Base-by-base conservation (phyloP, 2,329 filamentous ascomycete species). In the Neophaeococcomyces mojaviensis region DNA sequence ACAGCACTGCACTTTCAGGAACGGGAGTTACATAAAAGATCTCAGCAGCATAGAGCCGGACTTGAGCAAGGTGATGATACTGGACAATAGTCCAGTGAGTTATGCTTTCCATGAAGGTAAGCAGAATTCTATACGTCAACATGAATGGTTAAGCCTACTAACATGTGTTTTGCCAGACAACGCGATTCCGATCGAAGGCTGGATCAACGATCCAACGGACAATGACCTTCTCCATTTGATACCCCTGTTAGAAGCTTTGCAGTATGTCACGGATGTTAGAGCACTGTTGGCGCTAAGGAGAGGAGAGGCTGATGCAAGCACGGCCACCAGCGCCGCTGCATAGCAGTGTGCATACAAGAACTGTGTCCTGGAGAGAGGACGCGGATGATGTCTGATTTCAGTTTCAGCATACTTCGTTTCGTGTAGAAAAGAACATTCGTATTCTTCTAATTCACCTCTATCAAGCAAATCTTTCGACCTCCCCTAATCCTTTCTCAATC, bases 131-230 rank as follows among this genome's bases (percentile, higher is more conserved):
- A 13, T 12, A 3, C 8, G 10, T 7, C 5, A 16, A n/a, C n/a
- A n/a, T 5, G 12, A 26, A 37, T 45, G 18, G 10, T 4, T 48
- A 12, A 33, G 40, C 24, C 30, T n/a, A n/a, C n/a, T n/a, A n/a
- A n/a, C n/a, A 43, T 18, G 18, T 30, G 32, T 15, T 26, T 10
- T 19, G 44, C 60, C n/a, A 98, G 92, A 98, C 66, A 98, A 98
- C 69, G 92, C 92, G 41, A 96, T 98, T 60, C 92, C 92, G 2
- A 97, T 98, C 62, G 90, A 97, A 71, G 92, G 92, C 61, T 98
- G 92, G 92, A 97, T 98, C 69, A 95, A 84, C 65, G 92, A 98
- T 68, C 92, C 92, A 18, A 97, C 92, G 20, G 92, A 98, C 68
- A 92, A 89, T 63, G 90, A 96, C 62, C 74, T 98, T 55, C 76